Base-by-base conservation (phyloP, 1,139 yeast genomes). In the Meyerozyma carpophila region DNA sequence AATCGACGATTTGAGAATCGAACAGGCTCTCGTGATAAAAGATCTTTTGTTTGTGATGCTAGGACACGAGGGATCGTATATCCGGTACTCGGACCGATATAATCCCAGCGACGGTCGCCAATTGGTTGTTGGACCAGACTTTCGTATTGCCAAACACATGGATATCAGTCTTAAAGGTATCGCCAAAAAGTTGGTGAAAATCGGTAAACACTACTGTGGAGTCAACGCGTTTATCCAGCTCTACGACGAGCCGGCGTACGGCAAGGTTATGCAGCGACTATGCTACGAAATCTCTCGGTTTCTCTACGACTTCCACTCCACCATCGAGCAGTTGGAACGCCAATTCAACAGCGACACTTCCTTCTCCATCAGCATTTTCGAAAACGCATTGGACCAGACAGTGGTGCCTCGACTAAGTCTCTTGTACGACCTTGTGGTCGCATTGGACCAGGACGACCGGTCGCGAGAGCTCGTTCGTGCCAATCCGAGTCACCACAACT, bases 11-110 rank as follows among this genome's bases (percentile, higher is more conserved):
- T 63, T 70, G 20, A 60, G 75, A 43, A 65, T 74, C 3, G 96
- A 89, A 58, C 96, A 89, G 57, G 83, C 85, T 0, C 68, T 84
- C 16, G 74, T 91, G 1, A 71, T 86, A 27, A 75, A 79, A 47
- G 98, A 93, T 58, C 60, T 90, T 11, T 56, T 89, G 18, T 77
- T 75, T 52, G 82, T 86, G 2, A 62, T 93, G 24, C 54, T 82
- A 41, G 98, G 98, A 0, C 66, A 79, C 37, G 96, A 90, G 59
- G 97, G 98, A 0, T 71, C 73, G 31, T 89, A 84, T 53, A 79
- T 93, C 25, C 69, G 91, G 39, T 87, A 77, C 56, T 74, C 83
- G 38, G 86, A 80, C 42, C 69, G 72, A 26, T 87, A 77, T 54
- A 79, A 82, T 54, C 79, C 80, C 0, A 43, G 49, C 0, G 60